Conservation (phyloP, 2,329 filamentous ascomycete species). For the Xylaria sp. region DNA sequence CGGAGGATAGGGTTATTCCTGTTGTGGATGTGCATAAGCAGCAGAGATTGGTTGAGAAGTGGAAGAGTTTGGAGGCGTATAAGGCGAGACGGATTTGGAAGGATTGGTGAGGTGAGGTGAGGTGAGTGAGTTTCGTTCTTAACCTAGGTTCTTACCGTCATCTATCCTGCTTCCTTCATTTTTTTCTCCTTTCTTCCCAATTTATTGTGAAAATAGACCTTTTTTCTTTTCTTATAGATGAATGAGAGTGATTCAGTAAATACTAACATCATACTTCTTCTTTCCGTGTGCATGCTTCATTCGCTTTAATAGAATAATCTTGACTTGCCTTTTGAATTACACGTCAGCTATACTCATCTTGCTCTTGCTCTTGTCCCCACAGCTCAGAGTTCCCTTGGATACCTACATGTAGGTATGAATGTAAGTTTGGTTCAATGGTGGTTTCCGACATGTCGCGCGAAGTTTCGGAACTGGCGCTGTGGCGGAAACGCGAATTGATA, state of each 20-base stretch:
- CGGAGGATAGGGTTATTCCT: background rate
- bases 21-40: conserved; percentile 33
- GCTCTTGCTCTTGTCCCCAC: background rate
- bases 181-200: background rate
- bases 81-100: conserved; percentile 39
- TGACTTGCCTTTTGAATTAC: background rate
- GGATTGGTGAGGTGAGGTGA: conserved; percentile 38
- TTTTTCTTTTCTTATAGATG: background rate
- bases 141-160: too few species aligned
- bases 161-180: background rate
- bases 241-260: background rate
- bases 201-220: background rate
- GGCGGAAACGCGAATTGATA: background rate
- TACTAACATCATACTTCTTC: background rate
- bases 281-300: background rate
- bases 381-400: background rate
- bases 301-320: background rate
- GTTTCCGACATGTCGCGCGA: background rate
- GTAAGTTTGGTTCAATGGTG: too few species aligned
- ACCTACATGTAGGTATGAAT: background rate
- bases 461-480: background rate
- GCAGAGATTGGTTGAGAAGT: conserved; percentile 39
- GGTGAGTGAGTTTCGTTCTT: too few species aligned
- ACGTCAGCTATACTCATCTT: background rate
- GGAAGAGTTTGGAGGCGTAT: conserved; percentile 40